A percentile compares a stretch with the other conserved stretches of the same genome.
Conservation (phyloP, 2,329 filamentous ascomycete genomes). For the Venturia aucupariae region DNA sequence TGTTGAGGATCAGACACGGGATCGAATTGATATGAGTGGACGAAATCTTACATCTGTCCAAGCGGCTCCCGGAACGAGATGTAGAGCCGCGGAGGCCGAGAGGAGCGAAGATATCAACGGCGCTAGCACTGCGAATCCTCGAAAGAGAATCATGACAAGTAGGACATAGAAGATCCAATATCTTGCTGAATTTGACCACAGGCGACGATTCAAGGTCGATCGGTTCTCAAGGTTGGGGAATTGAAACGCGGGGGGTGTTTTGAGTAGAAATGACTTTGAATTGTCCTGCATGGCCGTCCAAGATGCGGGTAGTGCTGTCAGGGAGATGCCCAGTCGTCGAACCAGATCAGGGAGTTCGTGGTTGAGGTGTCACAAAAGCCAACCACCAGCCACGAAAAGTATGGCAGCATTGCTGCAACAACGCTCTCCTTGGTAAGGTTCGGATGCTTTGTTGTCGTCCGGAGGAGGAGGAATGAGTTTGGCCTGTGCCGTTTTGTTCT, state of each 20-base stretch:
- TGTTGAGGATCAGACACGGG: constrained; percentile 14
- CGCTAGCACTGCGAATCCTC: not conserved
- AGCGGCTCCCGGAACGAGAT: constrained; percentile 31
- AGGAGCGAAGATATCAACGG: not conserved
- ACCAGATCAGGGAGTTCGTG: no score
- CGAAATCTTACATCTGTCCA: constrained; percentile 27
- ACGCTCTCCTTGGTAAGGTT: not conserved
- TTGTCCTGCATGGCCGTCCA: not conserved
- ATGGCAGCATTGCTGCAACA: not conserved
- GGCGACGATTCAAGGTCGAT: not conserved
- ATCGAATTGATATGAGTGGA: not conserved
- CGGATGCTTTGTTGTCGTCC: not conserved
- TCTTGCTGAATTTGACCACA: not conserved
- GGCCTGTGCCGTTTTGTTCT: not conserved
- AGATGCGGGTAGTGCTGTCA: not conserved
- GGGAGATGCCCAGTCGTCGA: not conserved
- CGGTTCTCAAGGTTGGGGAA: not conserved
- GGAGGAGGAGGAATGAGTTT: not conserved
- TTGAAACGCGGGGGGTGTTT: not conserved
- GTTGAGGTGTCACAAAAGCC: not conserved
- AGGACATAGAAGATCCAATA: not conserved
- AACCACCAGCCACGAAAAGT: not conserved
- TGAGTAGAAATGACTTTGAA: not conserved
- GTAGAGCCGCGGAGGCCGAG: constrained; percentile 14
- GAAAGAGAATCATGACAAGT: not conserved